Evolutionary conservation across 148 eudicot genomes (phyloP), one percentile per base, ranked within the genome.

Genomic region (Camellia sinensis): DNA sequence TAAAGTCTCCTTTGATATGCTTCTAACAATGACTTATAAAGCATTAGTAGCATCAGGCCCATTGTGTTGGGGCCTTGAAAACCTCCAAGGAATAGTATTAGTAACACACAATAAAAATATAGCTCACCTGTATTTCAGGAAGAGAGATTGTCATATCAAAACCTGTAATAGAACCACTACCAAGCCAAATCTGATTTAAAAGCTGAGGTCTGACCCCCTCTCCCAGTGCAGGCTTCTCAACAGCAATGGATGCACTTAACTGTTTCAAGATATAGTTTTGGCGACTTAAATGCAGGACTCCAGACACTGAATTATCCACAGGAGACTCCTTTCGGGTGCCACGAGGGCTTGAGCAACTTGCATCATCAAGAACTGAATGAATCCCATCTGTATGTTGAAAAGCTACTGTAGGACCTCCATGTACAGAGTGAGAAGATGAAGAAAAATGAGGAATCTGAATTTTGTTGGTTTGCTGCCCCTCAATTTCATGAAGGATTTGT

Each of bases 111-210:
- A 22, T 7, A 29, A 54, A 65, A 11, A 54, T 45, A 85, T 45
- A 4, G 62, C 76, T 78, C 83, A 94, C 99, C 94, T 94, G 89
- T 74, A 96, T 82, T 82, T 96, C 97, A 79, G 84, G 76, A 64
- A 94, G 83, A 40, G 99, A 93, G 60, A 96, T 77, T 72, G 91
- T 90, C 84, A 96, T 40, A 71, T 96, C 91, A 62, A 92, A 83
- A 67, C 95, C 95, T 29, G 92, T 80, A 82, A 90, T 80, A 87
- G 92, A 87, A 74, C 98, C 98, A 80, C 73, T 80, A 65, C 99
- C 99, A 87, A 79, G 83, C 98, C 98, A 96, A 73, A 85, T 82
- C 67, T 84, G 87, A 80, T 78, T 81, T 80, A 65, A 74, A 68
- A 79, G 64, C 71, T n/a, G 59, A 84, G 87, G 70, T 82, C 56